These are phyloP conservation scores for Solanum medicagineum DNA, from an alignment of 257 asterid genomes.

Conservation along the genomic window DNA sequence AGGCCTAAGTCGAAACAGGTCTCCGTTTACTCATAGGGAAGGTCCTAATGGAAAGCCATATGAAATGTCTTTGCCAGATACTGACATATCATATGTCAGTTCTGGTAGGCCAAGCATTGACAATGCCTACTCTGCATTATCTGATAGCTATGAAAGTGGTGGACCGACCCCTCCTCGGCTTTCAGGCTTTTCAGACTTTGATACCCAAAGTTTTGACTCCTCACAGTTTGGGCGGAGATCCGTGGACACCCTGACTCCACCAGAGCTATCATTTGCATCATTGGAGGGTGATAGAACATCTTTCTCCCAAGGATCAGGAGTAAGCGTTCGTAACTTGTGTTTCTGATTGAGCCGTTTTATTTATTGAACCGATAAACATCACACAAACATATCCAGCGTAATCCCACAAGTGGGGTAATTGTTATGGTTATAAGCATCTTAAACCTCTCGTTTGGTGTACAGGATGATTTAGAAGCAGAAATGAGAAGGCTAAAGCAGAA, in stretches of 20 bases:
- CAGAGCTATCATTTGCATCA: slow-evolving; percentile 31
- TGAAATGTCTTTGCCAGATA: slow-evolving; percentile 54
- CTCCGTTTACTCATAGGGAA: slow-evolving; percentile 65
- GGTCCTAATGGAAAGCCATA: slow-evolving; percentile 70
- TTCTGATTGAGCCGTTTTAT: not conserved
- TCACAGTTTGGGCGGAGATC: slow-evolving; percentile 45
- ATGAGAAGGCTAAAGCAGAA: slow-evolving; percentile 88
- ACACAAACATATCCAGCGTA: too few species aligned
- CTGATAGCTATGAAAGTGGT: slow-evolving; percentile 39
- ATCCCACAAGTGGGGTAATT: too few species aligned
- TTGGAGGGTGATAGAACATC: slow-evolving; percentile 31
- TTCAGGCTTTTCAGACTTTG: slow-evolving; percentile 67
- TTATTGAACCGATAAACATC: not conserved
- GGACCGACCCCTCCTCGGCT: slow-evolving; percentile 60
- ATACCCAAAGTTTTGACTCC: slow-evolving; percentile 37
- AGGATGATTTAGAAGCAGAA: slow-evolving; percentile 83
- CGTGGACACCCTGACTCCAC: slow-evolving; percentile 26
- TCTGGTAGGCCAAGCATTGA: slow-evolving; percentile 65
- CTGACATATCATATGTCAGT: slow-evolving; percentile 81
- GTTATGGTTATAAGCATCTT: not conserved
- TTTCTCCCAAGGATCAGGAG: slow-evolving; percentile 35
- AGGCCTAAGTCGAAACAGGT: slow-evolving; percentile 38
- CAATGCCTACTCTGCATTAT: slow-evolving; percentile 27
- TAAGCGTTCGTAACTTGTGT: not conserved
- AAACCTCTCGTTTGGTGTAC: not conserved